phyloP scores from a whole-genome alignment of 805 yeast species.

The Metschnikowia similis region DNA sequence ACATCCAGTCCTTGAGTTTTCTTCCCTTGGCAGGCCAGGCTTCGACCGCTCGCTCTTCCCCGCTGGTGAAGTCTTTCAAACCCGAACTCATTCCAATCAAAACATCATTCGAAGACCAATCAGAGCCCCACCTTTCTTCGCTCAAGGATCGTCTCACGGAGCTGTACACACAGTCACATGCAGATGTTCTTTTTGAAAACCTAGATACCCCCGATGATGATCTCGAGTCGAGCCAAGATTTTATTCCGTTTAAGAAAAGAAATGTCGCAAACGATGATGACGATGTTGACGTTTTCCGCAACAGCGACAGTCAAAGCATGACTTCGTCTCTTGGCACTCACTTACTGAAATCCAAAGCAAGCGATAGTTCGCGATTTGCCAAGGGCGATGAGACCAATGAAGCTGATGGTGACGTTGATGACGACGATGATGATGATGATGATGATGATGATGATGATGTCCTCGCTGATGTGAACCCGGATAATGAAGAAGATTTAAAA shows the following conservation, averaged over 20 bases:
- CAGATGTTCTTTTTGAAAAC: slow-evolving; percentile 8
- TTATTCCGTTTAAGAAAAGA: slow-evolving; percentile 5
- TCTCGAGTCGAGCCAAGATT: slow-evolving; percentile 3
- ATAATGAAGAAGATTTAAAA: slow-evolving; percentile 45
- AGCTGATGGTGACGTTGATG: slow-evolving; percentile 7
- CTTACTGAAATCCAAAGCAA: neutral
- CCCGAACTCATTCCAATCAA: slow-evolving; percentile 36
- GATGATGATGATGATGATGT: slow-evolving; percentile 22
- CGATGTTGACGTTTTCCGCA: neutral
- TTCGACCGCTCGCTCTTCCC: slow-evolving; percentile 24
- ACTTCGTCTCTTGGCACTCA: neutral
- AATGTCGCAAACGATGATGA: neutral
- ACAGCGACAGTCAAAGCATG: neutral
- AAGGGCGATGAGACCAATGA: neutral
- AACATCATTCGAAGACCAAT: slow-evolving; percentile 28
- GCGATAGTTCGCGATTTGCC: neutral
- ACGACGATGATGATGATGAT: slow-evolving; percentile 15
- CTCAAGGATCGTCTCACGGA: slow-evolving; percentile 17
- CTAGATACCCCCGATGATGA: slow-evolving; percentile 12
- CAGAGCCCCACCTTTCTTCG: slow-evolving; percentile 13
- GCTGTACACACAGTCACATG: slow-evolving; percentile 8
- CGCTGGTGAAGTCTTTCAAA: slow-evolving; percentile 31
- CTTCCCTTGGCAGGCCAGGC: slow-evolving; percentile 15
- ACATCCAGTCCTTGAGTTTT: slow-evolving; percentile 12
- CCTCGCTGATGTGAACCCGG: slow-evolving; percentile 18